Percentiles rank a stretch among this genome's conserved stretches.
Evolutionary conservation across 2,329 filamentous ascomycete genomes (phyloP).

Genomic region (Exserohilum rostratum): DNA sequence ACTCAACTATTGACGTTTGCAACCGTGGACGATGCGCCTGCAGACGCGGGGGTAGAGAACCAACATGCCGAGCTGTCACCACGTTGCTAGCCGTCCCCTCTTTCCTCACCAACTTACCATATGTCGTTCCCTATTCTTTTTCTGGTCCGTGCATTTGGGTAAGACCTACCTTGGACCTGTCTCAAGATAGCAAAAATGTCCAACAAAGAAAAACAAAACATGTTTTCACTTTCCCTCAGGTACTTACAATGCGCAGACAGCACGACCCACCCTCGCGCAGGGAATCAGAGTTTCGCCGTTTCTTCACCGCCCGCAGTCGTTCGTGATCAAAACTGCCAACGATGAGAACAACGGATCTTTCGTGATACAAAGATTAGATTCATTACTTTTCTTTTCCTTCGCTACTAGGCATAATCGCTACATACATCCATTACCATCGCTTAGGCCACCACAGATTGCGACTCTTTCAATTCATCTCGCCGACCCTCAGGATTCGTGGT

Average conservation of each 20-base stretch:
- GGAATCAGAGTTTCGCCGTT: slow-evolving; percentile 3
- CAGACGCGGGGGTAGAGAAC: too few relatives aligned
- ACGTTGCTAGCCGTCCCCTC: background rate
- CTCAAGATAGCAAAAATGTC: background rate
- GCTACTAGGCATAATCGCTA: background rate
- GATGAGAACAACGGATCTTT: slow-evolving; percentile 1
- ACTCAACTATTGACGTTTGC: too few relatives aligned
- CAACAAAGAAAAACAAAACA: too few relatives aligned
- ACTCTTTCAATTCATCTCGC: too few relatives aligned
- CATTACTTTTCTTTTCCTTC: background rate
- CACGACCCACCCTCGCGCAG: slow-evolving; percentile 9
- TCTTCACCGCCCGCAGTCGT: slow-evolving; percentile 7
- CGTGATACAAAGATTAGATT: background rate
- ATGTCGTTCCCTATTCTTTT: background rate
- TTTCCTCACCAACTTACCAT: background rate
- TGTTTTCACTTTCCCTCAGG: too few relatives aligned
- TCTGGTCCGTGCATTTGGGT: background rate
- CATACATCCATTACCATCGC: too few relatives aligned
- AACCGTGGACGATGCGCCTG: background rate
- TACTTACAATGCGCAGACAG: background rate
- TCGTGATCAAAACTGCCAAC: slow-evolving; percentile 2
- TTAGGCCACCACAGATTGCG: too few relatives aligned
- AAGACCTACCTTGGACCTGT: background rate
- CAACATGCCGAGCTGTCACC: background rate
- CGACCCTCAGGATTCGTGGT: too few relatives aligned